Conservation (phyloP, 371 early-diverging fungal genomes). For the Zancudomyces culisetae region DNA sequence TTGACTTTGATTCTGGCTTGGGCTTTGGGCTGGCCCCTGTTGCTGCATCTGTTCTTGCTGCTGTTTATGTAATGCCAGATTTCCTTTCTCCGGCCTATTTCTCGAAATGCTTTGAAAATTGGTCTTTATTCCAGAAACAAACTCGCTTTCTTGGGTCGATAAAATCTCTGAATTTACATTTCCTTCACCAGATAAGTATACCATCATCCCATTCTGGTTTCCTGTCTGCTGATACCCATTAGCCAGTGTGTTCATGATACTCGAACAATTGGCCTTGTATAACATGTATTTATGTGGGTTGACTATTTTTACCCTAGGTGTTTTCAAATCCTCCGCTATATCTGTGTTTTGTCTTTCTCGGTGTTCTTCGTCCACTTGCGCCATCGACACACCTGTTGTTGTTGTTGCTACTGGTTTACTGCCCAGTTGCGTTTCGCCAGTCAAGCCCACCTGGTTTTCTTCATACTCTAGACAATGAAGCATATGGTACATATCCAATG, state of each 20-base stretch:
- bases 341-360: conserved; percentile 5
- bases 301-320: conserved; percentile 19
- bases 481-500: conserved; percentile 89
- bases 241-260: conserved; percentile 66
- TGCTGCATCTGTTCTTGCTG: conserved; percentile 9
- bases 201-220: conserved; percentile 58
- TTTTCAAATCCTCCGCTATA: background rate
- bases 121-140: too few species aligned
- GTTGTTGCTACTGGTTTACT: background rate
- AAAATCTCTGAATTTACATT: too few species aligned
- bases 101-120: too few species aligned
- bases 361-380: conserved; percentile 8
- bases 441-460: conserved; percentile 6
- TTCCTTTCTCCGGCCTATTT: too few species aligned
- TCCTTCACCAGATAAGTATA: conserved; percentile 85
- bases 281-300: conserved; percentile 91
- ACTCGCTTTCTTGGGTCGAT: too few species aligned
- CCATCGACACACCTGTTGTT: background rate
- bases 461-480: conserved; percentile 73
- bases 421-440: background rate
- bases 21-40: too few species aligned
- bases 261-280: conserved; percentile 70
- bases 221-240: conserved; percentile 74
- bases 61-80: too few species aligned
- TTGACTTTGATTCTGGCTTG: conserved; percentile 5